These are phyloP conservation scores for Calonectria naviculata DNA, from an alignment of 2,329 filamentous ascomycete species.

Conservation along the genomic window DNA sequence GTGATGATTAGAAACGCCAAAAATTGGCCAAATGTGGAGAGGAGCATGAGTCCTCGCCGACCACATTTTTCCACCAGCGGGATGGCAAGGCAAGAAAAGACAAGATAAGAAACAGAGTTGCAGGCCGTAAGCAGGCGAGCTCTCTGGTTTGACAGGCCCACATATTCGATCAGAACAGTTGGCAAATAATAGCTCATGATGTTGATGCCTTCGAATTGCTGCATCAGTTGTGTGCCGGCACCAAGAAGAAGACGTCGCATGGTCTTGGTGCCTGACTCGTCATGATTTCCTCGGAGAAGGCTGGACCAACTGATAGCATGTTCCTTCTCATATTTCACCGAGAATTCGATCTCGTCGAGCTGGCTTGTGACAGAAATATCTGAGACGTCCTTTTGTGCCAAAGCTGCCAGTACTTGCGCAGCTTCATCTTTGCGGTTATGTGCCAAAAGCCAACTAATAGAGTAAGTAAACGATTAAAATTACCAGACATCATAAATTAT, in stretches of 20 bases:
- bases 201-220: conserved; percentile 29
- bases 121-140: conserved; percentile 62
- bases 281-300: background rate
- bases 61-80: conserved; percentile 23
- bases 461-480: too few relatives aligned
- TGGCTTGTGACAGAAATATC: background rate
- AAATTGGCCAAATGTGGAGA: conserved; percentile 24
- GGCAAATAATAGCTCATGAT: conserved; percentile 48
- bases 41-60: conserved; percentile 27
- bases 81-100: conserved; percentile 24
- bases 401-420: background rate
- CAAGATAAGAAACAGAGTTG: conserved; percentile 42
- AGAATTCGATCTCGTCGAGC: conserved; percentile 6
- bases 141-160: conserved; percentile 58
- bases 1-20: conserved; percentile 29
- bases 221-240: conserved; percentile 23
- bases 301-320: conserved; percentile 6
- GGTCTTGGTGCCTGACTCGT: conserved; percentile 13
- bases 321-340: conserved; percentile 2
- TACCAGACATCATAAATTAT: too few relatives aligned
- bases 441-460: conserved; percentile 11
- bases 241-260: conserved; percentile 20
- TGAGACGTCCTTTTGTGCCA: background rate
- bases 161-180: conserved; percentile 61
- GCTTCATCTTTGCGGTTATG: conserved; percentile 8